Evolutionary conservation across 129 eudicot genomes (phyloP).

Genomic region (Artemisia argyi): DNA sequence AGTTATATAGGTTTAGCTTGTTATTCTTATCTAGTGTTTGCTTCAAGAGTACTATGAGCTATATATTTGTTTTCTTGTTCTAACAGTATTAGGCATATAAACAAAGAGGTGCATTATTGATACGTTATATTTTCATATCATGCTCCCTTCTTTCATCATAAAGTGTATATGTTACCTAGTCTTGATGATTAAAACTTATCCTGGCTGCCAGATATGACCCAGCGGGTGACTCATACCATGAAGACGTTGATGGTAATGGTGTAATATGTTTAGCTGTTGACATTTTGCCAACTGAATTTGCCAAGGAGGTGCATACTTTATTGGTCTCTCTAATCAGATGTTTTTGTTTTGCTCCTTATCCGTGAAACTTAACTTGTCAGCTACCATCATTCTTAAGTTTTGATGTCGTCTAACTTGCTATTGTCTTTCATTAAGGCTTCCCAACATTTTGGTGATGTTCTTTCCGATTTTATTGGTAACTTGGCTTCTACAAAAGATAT

Average conservation of each 20-base stretch:
- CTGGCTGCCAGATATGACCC: constrained; percentile 61
- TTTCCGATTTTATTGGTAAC: constrained; percentile 71
- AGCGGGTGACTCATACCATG: constrained; percentile 44
- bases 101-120: not conserved
- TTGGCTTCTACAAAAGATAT: constrained; percentile 54
- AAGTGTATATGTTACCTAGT: not conserved
- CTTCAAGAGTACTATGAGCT: not conserved
- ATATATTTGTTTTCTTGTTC: not conserved
- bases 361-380: constrained; percentile 1
- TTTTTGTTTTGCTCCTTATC: not conserved
- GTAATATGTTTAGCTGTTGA: constrained; percentile 70
- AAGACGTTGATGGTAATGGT: constrained; percentile 66
- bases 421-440: constrained; percentile 64
- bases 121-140: not conserved
- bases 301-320: constrained; percentile 55
- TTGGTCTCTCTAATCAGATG: not conserved
- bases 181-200: constrained; percentile 14
- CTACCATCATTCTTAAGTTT: not conserved
- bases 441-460: constrained; percentile 94
- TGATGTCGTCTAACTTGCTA: constrained; percentile 27
- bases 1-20: not conserved
- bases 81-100: not conserved
- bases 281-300: constrained; percentile 78
- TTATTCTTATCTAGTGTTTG: not conserved
- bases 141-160: not conserved